These are phyloP conservation scores for Plasmodium relictum DNA, from an alignment of 169 alveolate species.

Conservation along the genomic window DNA sequence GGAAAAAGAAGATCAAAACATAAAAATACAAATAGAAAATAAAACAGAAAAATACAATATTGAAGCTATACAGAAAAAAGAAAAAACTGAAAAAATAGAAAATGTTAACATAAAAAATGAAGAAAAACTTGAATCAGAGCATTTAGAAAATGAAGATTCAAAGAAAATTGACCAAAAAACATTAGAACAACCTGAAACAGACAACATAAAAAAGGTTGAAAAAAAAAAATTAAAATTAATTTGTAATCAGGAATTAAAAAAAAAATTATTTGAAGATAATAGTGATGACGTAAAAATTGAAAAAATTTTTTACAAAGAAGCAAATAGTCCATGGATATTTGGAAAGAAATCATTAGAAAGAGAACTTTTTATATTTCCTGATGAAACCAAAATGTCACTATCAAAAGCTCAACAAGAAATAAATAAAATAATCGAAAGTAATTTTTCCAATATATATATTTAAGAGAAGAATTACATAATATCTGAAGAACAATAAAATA, in stretches of 20 bases:
- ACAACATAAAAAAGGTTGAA: not conserved
- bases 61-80: too few species aligned
- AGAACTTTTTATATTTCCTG: slow-evolving; percentile 66
- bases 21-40: not conserved
- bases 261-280: slow-evolving; percentile 54
- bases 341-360: slow-evolving; percentile 30
- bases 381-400: slow-evolving; percentile 43
- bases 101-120: too few species aligned
- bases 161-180: not conserved
- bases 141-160: not conserved
- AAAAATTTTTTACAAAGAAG: slow-evolving; percentile 60
- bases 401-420: slow-evolving; percentile 59
- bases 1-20: not conserved
- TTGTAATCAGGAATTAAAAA: slow-evolving; percentile 35
- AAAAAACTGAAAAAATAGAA: too few species aligned
- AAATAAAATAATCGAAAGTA: slow-evolving; percentile 17
- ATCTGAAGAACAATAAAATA: not conserved
- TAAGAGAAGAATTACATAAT: not conserved
- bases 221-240: slow-evolving; percentile 47
- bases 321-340: slow-evolving; percentile 56
- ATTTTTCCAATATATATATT: slow-evolving; percentile 57
- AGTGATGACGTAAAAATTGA: slow-evolving; percentile 64
- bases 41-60: too few species aligned
- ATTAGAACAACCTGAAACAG: not conserved
- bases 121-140: not conserved